phyloP scores from a whole-genome alignment of 768 basidiomycete genomes.

The Cubamyces sp. region DNA sequence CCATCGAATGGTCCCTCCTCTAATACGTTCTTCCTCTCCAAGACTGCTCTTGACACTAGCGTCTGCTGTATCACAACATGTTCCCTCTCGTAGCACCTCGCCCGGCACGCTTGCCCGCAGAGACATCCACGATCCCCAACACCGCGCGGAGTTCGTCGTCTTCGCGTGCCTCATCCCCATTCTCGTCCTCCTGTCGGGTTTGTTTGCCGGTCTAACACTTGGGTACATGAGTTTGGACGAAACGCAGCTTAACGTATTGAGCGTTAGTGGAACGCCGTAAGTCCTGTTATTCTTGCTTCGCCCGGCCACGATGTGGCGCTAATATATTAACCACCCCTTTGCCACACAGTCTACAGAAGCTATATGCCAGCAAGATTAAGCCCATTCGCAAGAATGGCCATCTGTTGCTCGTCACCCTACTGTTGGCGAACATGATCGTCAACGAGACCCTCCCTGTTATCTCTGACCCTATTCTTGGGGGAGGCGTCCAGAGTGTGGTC shows the following conservation, averaged over 20 bases:
- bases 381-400: slow-evolving; percentile 87
- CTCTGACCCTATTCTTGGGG: slow-evolving; percentile 77
- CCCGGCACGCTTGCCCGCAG: slow-evolving; percentile 37
- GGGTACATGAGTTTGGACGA: slow-evolving; percentile 94
- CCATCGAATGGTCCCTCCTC: slow-evolving; percentile 37
- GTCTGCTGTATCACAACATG: slow-evolving; percentile 34
- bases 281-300: slow-evolving; percentile 34
- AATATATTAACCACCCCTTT: not conserved
- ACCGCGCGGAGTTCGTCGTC: slow-evolving; percentile 40
- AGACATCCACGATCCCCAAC: slow-evolving; percentile 25
- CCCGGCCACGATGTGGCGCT: slow-evolving; percentile 3
- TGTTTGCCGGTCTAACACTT: slow-evolving; percentile 90
- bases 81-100: slow-evolving; percentile 16
- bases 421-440: slow-evolving; percentile 90
- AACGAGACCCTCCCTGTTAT: slow-evolving; percentile 89
- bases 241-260: slow-evolving; percentile 87
- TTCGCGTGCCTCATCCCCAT: slow-evolving; percentile 74
- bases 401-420: slow-evolving; percentile 78
- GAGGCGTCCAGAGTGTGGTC: slow-evolving; percentile 76
- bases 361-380: slow-evolving; percentile 82
- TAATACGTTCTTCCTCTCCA: slow-evolving; percentile 26
- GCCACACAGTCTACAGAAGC: slow-evolving; percentile 67
- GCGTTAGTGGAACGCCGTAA: slow-evolving; percentile 82
- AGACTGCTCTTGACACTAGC: slow-evolving; percentile 34
- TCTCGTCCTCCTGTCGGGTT: slow-evolving; percentile 79